Percentiles rank a stretch among this genome's conserved stretches.
phyloP scores from a whole-genome alignment of 768 basidiomycete genomes.

The Hygrocybe punicea region DNA sequence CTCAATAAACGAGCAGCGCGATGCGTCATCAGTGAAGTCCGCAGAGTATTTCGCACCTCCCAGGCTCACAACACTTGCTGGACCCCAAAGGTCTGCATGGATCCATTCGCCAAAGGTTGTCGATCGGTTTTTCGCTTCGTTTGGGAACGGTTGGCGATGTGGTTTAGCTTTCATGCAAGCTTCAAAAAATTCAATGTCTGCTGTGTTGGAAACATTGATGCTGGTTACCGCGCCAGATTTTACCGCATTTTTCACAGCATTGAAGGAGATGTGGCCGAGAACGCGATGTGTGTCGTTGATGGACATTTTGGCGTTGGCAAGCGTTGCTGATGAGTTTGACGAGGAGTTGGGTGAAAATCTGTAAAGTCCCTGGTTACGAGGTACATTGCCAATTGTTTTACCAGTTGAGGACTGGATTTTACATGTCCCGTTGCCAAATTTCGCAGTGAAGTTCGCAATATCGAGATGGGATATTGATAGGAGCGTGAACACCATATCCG shows the following conservation, averaged over 20 bases:
- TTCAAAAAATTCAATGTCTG: background rate
- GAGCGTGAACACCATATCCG: slow-evolving; percentile 28
- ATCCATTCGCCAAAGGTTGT: slow-evolving; percentile 8
- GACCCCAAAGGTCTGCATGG: slow-evolving; percentile 2
- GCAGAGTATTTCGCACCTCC: background rate
- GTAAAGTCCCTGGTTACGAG: slow-evolving; percentile 29
- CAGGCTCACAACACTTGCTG: background rate
- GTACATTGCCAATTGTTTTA: slow-evolving; percentile 18
- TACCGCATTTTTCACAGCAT: slow-evolving; percentile 16
- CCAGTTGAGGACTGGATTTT: slow-evolving; percentile 10
- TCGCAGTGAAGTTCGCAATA: slow-evolving; percentile 11
- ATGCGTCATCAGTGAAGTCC: slow-evolving; percentile 30
- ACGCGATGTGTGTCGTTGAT: slow-evolving; percentile 23
- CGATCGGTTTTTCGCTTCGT: slow-evolving; percentile 1
- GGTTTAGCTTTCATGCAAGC: slow-evolving; percentile 2
- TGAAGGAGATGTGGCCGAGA: slow-evolving; percentile 28
- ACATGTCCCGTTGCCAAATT: slow-evolving; percentile 12
- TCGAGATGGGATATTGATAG: slow-evolving; percentile 24
- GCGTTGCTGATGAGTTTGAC: no score
- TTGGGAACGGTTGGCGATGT: slow-evolving; percentile 1
- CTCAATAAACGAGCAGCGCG: slow-evolving; percentile 9
- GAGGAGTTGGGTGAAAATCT: no score
- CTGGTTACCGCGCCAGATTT: slow-evolving; percentile 19
- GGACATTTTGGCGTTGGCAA: no score
- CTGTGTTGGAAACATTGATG: slow-evolving; percentile 13